Evolutionary conservation across 1,284 basidiomycete genomes (phyloP).

Genomic region (Apiotrichum sp.): DNA sequence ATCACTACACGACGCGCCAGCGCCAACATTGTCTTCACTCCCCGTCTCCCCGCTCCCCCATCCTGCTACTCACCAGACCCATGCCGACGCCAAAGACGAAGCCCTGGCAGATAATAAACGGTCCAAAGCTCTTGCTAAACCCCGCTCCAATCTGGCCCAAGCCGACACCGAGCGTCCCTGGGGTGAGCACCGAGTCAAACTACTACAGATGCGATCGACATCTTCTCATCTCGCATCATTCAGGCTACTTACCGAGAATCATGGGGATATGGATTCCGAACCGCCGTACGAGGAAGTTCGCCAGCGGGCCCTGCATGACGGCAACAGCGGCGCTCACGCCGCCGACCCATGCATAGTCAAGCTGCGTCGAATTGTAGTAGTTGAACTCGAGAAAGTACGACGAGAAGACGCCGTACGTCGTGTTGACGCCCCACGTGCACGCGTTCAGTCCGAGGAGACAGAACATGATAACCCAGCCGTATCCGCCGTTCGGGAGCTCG

Average conservation of each 20-base stretch:
- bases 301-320: conserved; percentile 41
- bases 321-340: conserved; percentile 44
- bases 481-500: conserved; percentile 31
- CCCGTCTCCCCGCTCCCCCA: too few species aligned
- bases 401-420: conserved; percentile 49
- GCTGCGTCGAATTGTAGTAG: conserved; percentile 44
- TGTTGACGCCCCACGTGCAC: conserved; percentile 45
- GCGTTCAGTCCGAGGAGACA: conserved; percentile 40
- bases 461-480: conserved; percentile 47
- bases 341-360: conserved; percentile 48
- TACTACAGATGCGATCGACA: not conserved
- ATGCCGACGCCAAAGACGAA: conserved; percentile 37
- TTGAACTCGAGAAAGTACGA: conserved; percentile 46
- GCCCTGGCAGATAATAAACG: conserved; percentile 36
- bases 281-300: conserved; percentile 38
- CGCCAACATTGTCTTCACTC: too few species aligned
- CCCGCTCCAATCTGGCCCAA: conserved; percentile 36
- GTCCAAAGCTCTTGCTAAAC: conserved; percentile 23
- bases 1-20: too few species aligned
- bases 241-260: conserved; percentile 30
- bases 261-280: conserved; percentile 42
- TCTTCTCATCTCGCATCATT: not conserved
- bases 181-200: not conserved
- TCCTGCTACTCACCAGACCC: conserved; percentile 18
- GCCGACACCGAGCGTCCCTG: conserved; percentile 23